Conservation (phyloP, 495 filamentous ascomycete genomes). For the Pyrenula aspistea region DNA sequence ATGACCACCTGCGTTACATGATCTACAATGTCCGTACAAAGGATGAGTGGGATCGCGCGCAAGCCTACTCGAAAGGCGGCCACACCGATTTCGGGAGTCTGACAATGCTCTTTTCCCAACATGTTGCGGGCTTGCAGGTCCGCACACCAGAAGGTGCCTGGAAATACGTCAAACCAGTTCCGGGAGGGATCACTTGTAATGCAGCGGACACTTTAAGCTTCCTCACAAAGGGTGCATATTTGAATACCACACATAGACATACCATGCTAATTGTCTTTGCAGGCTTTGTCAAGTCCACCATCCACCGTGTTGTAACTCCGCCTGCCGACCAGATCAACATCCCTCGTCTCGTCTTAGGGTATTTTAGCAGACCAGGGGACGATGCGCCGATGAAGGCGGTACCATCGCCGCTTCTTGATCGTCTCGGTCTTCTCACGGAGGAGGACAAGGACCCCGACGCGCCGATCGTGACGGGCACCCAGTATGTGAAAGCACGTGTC, state of each 20-base stretch:
- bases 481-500: constrained; percentile 35
- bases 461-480: constrained; percentile 22
- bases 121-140: constrained; percentile 40
- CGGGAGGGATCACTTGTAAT: constrained; percentile 34
- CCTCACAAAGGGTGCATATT: no score
- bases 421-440: constrained; percentile 28
- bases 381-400: constrained; percentile 29
- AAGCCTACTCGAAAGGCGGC: constrained; percentile 30
- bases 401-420: constrained; percentile 29
- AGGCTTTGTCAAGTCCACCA: constrained; percentile 32
- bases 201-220: constrained; percentile 31
- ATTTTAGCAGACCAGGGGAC: constrained; percentile 28
- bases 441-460: constrained; percentile 14
- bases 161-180: constrained; percentile 34
- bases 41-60: constrained; percentile 30
- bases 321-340: constrained; percentile 32
- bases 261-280: no score
- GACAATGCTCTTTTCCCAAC: constrained; percentile 43
- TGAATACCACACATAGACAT: no score
- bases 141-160: constrained; percentile 29
- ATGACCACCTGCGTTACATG: constrained; percentile 44
- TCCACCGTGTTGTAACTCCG: constrained; percentile 35
- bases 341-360: constrained; percentile 31
- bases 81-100: constrained; percentile 44
- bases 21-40: constrained; percentile 34